Evolutionary conservation across 306 rosid genomes (phyloP).

Genomic region (Alnus rubra): DNA sequence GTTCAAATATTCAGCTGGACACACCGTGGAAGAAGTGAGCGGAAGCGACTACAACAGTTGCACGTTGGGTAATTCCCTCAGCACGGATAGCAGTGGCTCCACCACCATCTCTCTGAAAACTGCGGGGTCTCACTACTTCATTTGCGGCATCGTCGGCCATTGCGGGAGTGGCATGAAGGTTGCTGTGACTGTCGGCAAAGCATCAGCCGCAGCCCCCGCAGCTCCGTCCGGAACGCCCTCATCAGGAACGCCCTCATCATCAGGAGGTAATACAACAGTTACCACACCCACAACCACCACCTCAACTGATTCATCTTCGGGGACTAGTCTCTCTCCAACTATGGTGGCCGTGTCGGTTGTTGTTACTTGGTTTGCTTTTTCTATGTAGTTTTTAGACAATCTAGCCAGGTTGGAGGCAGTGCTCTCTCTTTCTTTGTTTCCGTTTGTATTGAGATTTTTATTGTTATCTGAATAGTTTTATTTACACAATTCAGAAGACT

Average conservation of each 20-base stretch:
- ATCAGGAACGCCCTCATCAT: constrained; percentile 37
- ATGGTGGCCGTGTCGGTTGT: constrained; percentile 24
- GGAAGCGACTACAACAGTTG: constrained; percentile 71
- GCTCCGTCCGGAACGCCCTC: constrained; percentile 32
- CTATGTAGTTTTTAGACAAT: not conserved
- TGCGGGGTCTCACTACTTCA: constrained; percentile 73
- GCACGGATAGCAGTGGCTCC: constrained; percentile 68
- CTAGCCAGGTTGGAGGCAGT: constrained; percentile 86
- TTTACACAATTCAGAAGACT: constrained; percentile 1
- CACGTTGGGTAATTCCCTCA: constrained; percentile 56
- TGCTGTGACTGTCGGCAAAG: constrained; percentile 51
- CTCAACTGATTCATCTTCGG: constrained; percentile 41
- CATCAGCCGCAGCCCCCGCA: constrained; percentile 33
- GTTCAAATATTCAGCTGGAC: constrained; percentile 81
- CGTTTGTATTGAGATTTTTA: not conserved
- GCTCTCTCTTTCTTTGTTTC: constrained; percentile 40
- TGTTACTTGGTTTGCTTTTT: constrained; percentile 35
- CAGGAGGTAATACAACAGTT: constrained; percentile 10
- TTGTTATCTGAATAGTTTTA: not conserved
- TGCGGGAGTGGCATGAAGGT: constrained; percentile 90
- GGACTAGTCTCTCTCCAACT: constrained; percentile 29
- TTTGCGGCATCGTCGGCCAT: constrained; percentile 61
- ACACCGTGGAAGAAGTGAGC: constrained; percentile 81
- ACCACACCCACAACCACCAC: constrained; percentile 34
- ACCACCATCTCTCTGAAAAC: constrained; percentile 68